Percentiles rank a stretch among this genome's conserved stretches.
Conservation (phyloP, 2,329 filamentous ascomycete species). For the Fusarium nygamai region DNA sequence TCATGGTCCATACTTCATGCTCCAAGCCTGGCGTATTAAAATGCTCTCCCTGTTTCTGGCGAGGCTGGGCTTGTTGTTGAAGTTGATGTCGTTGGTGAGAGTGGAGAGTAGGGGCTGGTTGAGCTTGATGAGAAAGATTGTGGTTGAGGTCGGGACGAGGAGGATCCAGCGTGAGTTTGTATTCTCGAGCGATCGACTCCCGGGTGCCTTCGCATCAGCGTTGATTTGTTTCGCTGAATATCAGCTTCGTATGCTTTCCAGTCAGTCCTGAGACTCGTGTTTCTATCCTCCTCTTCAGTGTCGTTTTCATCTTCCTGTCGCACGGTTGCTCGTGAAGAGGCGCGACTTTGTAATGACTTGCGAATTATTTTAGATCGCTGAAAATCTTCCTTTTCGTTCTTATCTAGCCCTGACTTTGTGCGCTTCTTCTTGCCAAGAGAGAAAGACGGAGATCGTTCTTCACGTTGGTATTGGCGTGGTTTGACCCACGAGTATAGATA, state of each 20-base stretch:
- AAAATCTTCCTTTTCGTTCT: conserved; percentile 48
- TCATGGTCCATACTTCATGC: not conserved
- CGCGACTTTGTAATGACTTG: conserved; percentile 53
- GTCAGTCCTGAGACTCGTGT: conserved; percentile 42
- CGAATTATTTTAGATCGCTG: conserved; percentile 54
- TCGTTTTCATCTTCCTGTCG: conserved; percentile 21
- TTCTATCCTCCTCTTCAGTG: conserved; percentile 33
- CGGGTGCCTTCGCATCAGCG: conserved; percentile 45
- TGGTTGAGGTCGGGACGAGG: conserved; percentile 18
- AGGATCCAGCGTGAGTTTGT: conserved; percentile 18
- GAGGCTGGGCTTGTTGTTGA: conserved; percentile 14
- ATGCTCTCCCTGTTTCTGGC: conserved; percentile 21
- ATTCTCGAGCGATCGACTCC: conserved; percentile 35
- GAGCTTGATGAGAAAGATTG: conserved; percentile 28
- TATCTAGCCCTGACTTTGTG: conserved; percentile 22
- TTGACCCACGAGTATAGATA: conserved; percentile 40
- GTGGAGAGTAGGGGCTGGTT: conserved; percentile 25
- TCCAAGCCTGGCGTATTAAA: not conserved
- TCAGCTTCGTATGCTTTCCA: conserved; percentile 55
- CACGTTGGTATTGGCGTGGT: conserved; percentile 22
- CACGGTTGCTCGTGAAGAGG: conserved; percentile 34
- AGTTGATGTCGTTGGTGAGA: conserved; percentile 22
- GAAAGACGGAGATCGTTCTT: conserved; percentile 26
- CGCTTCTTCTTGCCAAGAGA: conserved; percentile 38
- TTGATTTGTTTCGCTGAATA: conserved; percentile 43